Percentiles rank a stretch among this genome's conserved stretches.
These are phyloP conservation scores for Trichoderma semiorbis DNA, from an alignment of 2,329 filamentous ascomycete species.

Conservation along the genomic window DNA sequence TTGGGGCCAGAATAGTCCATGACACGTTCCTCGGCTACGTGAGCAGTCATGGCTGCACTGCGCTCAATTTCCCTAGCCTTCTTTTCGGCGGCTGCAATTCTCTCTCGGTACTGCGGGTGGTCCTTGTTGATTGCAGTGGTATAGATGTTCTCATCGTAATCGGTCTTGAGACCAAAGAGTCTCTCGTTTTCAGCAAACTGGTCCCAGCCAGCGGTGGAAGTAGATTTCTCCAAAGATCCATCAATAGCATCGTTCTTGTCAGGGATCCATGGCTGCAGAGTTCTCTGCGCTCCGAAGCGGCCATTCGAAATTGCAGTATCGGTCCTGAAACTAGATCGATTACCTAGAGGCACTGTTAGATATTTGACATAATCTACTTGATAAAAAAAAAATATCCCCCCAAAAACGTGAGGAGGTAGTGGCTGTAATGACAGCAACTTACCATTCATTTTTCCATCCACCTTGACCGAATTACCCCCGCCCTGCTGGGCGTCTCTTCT, in stretches of 20 bases:
- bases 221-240: constrained; percentile 64
- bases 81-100: constrained; percentile 72
- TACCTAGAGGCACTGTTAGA: constrained; percentile 47
- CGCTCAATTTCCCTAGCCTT: constrained; percentile 88
- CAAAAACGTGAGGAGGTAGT: not conserved
- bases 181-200: constrained; percentile 90
- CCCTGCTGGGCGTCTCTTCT: constrained; percentile 33
- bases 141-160: constrained; percentile 93
- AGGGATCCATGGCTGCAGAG: constrained; percentile 78
- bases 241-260: constrained; percentile 59
- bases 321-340: constrained; percentile 70
- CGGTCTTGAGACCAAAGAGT: constrained; percentile 81
- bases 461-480: constrained; percentile 30
- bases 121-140: constrained; percentile 85
- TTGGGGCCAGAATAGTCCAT: constrained; percentile 62
- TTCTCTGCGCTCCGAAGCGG: constrained; percentile 65
- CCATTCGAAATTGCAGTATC: constrained; percentile 83
- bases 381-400: not conserved
- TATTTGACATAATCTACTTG: not conserved
- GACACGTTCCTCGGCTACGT: constrained; percentile 86
- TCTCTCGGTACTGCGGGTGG: constrained; percentile 76
- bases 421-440: constrained; percentile 17
- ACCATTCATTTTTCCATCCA: constrained; percentile 38
- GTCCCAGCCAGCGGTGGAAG: constrained; percentile 66
- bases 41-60: constrained; percentile 68